Conservation (phyloP, 2,329 filamentous ascomycete species). For the Macrophomina tecta region DNA sequence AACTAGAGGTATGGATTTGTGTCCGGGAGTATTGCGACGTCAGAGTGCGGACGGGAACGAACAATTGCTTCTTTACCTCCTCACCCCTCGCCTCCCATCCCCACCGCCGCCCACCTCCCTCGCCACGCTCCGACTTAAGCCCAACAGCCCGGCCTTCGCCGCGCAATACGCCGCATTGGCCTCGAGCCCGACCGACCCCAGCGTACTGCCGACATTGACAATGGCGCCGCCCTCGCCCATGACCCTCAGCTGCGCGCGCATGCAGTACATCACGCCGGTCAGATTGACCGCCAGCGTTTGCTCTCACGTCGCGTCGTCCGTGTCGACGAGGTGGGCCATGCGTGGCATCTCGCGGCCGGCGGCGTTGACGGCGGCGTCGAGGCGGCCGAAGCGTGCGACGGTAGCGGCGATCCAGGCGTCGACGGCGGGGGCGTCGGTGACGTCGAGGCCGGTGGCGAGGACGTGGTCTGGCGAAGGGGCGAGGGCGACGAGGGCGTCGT, state of each 20-base stretch:
- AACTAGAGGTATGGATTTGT: too few relatives aligned
- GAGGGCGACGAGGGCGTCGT: slow-evolving; percentile 33
- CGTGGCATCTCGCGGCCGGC: slow-evolving; percentile 46
- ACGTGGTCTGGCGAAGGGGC: slow-evolving; percentile 36
- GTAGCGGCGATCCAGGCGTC: slow-evolving; percentile 58
- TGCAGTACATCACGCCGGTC: slow-evolving; percentile 46
- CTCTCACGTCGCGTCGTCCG: slow-evolving; percentile 49
- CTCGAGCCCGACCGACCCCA: slow-evolving; percentile 54
- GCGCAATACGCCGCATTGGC: slow-evolving; percentile 44
- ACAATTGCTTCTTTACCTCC: too few relatives aligned
- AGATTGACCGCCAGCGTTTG: slow-evolving; percentile 49
- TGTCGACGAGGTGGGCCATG: slow-evolving; percentile 33
- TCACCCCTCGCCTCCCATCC: slow-evolving; percentile 38
- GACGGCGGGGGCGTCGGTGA: slow-evolving; percentile 60
- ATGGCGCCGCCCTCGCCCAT: slow-evolving; percentile 37
- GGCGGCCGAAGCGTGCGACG: slow-evolving; percentile 55
- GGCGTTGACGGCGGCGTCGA: slow-evolving; percentile 64
- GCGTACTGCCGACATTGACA: slow-evolving; percentile 57
- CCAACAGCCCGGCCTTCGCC: slow-evolving; percentile 50
- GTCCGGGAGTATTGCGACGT: too few relatives aligned
- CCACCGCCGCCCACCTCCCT: slow-evolving; percentile 41
- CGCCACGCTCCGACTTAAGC: slow-evolving; percentile 47
- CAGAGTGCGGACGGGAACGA: too few relatives aligned
- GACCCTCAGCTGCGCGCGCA: slow-evolving; percentile 49
- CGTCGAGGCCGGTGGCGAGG: not conserved